Percentiles rank a stretch among this genome's conserved stretches.
Evolutionary conservation across 192 early-diverging fungal species (phyloP).

Genomic region (Haplosporangium gracile): DNA sequence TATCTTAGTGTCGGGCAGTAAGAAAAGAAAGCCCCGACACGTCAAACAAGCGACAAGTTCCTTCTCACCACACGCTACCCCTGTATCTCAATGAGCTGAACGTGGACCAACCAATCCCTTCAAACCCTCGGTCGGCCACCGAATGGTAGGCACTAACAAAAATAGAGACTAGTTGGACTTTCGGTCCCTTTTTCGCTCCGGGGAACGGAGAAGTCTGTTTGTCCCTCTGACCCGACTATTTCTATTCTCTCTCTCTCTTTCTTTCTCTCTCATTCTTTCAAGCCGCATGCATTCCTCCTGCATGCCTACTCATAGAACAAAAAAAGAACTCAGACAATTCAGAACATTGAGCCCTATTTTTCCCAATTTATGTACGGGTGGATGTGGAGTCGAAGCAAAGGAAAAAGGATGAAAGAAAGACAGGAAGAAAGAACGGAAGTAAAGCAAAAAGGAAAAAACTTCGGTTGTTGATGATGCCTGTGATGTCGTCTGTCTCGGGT

Average conservation of each 20-base stretch:
- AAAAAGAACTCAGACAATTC: background rate
- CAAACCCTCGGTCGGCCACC: no score
- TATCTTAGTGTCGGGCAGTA: no score
- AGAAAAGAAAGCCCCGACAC: no score
- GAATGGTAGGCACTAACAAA: no score
- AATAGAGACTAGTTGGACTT: background rate
- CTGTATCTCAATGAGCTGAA: background rate
- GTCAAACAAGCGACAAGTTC: background rate
- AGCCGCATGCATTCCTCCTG: background rate
- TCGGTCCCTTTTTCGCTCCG: conserved; percentile 3
- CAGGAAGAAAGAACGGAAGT: background rate
- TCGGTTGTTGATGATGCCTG: background rate
- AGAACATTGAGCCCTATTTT: background rate
- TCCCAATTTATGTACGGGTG: background rate
- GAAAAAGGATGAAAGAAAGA: background rate
- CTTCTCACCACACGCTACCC: background rate
- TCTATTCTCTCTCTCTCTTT: background rate
- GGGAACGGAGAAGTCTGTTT: background rate
- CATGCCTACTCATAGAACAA: background rate
- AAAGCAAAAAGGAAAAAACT: background rate
- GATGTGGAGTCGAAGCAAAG: background rate
- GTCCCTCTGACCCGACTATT: conserved; percentile 2
- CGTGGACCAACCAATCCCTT: background rate
- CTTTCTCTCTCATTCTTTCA: background rate
- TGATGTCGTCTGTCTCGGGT: background rate